Evolutionary conservation across 805 yeast species (phyloP).

Genomic region (Teunomyces tritomae): DNA sequence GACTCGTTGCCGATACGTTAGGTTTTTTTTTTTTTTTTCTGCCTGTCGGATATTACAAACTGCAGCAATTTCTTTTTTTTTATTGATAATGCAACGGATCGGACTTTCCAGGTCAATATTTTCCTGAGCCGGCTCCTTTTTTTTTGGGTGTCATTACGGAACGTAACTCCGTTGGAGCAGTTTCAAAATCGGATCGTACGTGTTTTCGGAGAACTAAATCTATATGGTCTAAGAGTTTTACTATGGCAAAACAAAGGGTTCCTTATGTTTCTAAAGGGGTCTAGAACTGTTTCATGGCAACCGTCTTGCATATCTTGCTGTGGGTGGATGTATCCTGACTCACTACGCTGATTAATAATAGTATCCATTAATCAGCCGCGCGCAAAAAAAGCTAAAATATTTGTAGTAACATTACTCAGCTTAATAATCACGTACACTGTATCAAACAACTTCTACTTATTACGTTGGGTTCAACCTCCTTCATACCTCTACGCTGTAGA

Average conservation of each 20-base stretch:
- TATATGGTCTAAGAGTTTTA: background rate
- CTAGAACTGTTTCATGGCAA: background rate
- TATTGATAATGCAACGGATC: background rate
- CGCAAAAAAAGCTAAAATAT: background rate
- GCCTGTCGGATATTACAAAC: background rate
- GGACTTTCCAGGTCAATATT: background rate
- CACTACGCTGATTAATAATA: background rate
- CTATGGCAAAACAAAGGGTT: background rate
- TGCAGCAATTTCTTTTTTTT: background rate
- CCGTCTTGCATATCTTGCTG: background rate
- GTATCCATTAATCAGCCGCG: background rate
- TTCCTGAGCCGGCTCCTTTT: background rate
- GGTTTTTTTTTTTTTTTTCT: background rate
- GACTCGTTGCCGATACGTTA: background rate
- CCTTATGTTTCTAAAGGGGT: too few relatives aligned
- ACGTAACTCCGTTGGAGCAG: background rate
- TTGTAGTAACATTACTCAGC: background rate
- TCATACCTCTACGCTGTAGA: too few relatives aligned
- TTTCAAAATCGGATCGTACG: background rate
- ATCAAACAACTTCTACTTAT: background rate
- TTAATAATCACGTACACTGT: background rate
- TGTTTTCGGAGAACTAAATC: background rate
- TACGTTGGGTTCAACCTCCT: too few relatives aligned
- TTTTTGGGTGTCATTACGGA: background rate
- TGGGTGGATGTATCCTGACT: background rate